Conservation (phyloP, 2,329 filamentous ascomycete genomes). For the Meredithiella fracta region DNA sequence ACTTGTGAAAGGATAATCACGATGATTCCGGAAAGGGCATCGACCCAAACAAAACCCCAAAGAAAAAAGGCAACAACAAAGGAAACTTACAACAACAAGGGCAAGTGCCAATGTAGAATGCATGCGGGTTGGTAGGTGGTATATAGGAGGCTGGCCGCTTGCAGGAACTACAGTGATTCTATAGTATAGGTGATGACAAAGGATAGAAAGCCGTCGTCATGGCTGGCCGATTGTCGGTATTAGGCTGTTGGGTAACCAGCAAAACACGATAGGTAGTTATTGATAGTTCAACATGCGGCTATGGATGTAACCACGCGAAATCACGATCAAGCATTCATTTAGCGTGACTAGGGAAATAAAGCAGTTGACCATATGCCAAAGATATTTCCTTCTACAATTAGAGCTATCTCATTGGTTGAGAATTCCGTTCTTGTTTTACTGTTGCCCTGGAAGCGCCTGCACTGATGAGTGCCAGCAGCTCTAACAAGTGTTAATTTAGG, state of each 20-base stretch:
- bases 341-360: background rate
- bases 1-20: too few relatives aligned
- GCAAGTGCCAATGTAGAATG: too few relatives aligned
- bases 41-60: too few relatives aligned
- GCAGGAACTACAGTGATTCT: too few relatives aligned
- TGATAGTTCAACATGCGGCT: background rate
- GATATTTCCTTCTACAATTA: background rate
- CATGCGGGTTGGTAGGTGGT: too few relatives aligned
- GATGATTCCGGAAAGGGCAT: too few relatives aligned
- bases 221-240: background rate
- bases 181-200: too few relatives aligned
- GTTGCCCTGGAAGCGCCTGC: conserved; percentile 13
- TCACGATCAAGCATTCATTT: background rate
- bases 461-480: background rate
- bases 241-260: background rate
- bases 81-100: too few relatives aligned
- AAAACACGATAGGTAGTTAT: background rate
- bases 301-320: background rate
- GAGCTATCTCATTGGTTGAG: background rate
- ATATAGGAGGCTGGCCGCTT: too few relatives aligned
- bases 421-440: conserved; percentile 4
- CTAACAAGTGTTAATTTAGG: background rate
- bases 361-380: background rate
- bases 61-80: too few relatives aligned
- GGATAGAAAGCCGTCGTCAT: too few relatives aligned